Conservation (phyloP, 1,284 basidiomycete genomes). For the Tilletia caries region DNA sequence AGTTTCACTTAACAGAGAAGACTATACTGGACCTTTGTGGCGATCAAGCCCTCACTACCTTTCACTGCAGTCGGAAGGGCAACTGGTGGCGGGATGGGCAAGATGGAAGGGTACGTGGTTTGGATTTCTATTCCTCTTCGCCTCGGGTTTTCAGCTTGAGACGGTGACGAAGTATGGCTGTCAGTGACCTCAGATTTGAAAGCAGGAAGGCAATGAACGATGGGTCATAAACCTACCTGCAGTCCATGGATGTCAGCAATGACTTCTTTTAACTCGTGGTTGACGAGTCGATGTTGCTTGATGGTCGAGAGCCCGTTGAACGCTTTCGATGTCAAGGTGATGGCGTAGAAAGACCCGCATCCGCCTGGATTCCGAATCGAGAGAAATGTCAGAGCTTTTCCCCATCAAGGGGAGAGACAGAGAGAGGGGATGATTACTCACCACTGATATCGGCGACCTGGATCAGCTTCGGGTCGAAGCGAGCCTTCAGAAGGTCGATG, state of each 20-base stretch:
- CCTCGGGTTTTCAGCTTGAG: constrained; percentile 25
- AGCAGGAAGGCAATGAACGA: background rate
- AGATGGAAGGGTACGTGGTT: background rate
- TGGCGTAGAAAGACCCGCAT: constrained; percentile 93
- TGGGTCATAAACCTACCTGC: constrained; percentile 65
- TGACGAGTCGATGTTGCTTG: constrained; percentile 92
- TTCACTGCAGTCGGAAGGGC: too few relatives aligned
- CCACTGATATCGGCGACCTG: constrained; percentile 49
- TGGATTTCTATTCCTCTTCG: constrained; percentile 20
- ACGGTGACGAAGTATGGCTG: background rate
- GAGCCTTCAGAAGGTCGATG: constrained; percentile 67
- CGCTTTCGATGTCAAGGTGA: constrained; percentile 74
- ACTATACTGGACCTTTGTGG: background rate
- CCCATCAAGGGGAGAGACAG: constrained; percentile 35
- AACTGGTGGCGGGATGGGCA: background rate
- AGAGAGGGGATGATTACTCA: constrained; percentile 56
- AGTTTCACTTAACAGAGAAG: background rate
- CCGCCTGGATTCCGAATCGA: constrained; percentile 68
- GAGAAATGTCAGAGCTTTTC: constrained; percentile 24
- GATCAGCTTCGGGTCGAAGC: constrained; percentile 64
- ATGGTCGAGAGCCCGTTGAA: constrained; percentile 84
- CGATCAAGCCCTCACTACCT: background rate
- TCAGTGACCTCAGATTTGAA: too few relatives aligned
- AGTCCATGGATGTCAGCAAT: constrained; percentile 89
- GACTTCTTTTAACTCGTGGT: constrained; percentile 79